phyloP scores from a whole-genome alignment of 768 basidiomycete species.

The Termitomyces sp. region DNA sequence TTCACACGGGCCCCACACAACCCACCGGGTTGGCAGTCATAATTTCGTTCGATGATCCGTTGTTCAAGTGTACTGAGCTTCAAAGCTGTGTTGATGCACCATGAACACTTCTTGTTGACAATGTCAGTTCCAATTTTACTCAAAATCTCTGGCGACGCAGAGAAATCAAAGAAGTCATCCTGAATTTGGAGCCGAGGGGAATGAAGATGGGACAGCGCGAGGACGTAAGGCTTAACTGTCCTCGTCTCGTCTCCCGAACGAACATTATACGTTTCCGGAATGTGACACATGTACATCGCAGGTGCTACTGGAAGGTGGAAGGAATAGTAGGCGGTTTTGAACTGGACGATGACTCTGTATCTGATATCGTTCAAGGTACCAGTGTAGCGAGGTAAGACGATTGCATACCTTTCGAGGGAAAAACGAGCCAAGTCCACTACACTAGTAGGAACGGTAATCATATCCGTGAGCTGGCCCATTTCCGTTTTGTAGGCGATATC shows the following conservation, averaged over 20 bases:
- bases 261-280: conserved; percentile 48
- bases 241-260: conserved; percentile 7
- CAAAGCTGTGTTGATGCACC: conserved; percentile 90
- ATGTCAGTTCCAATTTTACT: conserved; percentile 99
- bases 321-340: conserved; percentile 97
- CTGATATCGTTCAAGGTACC: conserved; percentile 46
- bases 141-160: conserved; percentile 84
- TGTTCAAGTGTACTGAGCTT: conserved; percentile 48
- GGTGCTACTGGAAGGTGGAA: conserved; percentile 98
- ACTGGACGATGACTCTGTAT: conserved; percentile 87
- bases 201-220: conserved; percentile 79
- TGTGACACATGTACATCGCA: conserved; percentile 74
- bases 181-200: conserved; percentile 97
- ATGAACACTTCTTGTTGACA: conserved; percentile 96
- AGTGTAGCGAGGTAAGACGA: not conserved
- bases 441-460: conserved; percentile 92
- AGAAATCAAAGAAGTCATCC: conserved; percentile 95
- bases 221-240: conserved; percentile 56
- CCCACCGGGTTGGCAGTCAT: conserved; percentile 48
- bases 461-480: conserved; percentile 91
- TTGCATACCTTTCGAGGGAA: conserved; percentile 73
- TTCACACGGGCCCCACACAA: conserved; percentile 40
- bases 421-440: conserved; percentile 83
- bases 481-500: conserved; percentile 90
- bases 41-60: conserved; percentile 48